These are phyloP conservation scores for Nannochloropsis granulata DNA, from an alignment of 108 stramenopile species.

Conservation along the genomic window DNA sequence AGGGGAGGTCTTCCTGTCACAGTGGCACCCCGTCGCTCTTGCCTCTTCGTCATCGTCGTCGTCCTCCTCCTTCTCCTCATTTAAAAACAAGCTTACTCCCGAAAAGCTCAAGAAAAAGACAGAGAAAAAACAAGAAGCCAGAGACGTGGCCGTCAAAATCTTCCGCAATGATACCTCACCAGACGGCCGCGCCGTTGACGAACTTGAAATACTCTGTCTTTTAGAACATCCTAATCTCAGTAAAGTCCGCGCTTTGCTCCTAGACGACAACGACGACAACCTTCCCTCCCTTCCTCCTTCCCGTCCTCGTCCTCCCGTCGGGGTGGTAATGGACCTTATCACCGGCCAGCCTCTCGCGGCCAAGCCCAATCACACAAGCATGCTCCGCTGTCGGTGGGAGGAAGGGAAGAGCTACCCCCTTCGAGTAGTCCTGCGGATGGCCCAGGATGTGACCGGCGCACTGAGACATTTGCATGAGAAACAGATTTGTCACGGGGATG, in stretches of 20 bases:
- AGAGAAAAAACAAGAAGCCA: background rate
- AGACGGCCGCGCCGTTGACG: slow-evolving; percentile 18
- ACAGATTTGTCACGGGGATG: slow-evolving; percentile 21
- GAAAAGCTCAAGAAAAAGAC: background rate
- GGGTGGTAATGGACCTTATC: background rate
- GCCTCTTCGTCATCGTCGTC: background rate
- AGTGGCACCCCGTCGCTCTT: background rate
- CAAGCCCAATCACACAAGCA: slow-evolving; percentile 16
- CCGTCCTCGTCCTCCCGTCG: background rate
- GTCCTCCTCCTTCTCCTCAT: background rate
- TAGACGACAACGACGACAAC: background rate
- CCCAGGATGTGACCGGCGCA: slow-evolving; percentile 9
- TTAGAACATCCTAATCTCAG: slow-evolving; percentile 18
- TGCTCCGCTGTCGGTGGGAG: slow-evolving; percentile 23
- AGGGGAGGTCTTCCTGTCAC: slow-evolving; percentile 7
- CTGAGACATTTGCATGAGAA: slow-evolving; percentile 17
- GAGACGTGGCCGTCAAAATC: slow-evolving; percentile 19
- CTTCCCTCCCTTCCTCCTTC: background rate
- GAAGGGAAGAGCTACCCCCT: slow-evolving; percentile 9
- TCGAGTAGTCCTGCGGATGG: slow-evolving; percentile 4
- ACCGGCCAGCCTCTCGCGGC: slow-evolving; percentile 4
- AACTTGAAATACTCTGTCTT: slow-evolving; percentile 10
- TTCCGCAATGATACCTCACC: slow-evolving; percentile 10
- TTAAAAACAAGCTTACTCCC: background rate
- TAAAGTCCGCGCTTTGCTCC: slow-evolving; percentile 7